Percentiles rank a stretch among this genome's conserved stretches.
These are phyloP conservation scores for Scutellaria barbata DNA, from an alignment of 257 asterid genomes.

Conservation along the genomic window DNA sequence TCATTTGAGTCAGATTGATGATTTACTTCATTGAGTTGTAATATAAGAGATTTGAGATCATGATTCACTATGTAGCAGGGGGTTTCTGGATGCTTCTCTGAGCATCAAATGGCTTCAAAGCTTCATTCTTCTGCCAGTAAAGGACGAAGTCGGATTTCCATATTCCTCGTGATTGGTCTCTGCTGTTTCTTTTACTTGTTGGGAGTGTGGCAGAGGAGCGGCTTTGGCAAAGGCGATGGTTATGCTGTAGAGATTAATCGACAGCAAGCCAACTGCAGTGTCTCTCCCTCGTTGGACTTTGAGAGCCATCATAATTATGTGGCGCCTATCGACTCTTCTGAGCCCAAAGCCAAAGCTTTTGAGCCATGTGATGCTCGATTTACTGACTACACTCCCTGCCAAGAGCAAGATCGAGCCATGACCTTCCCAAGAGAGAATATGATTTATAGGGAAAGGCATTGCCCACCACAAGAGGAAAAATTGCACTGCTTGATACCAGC, in stretches of 20 bases:
- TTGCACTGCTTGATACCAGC: conserved; percentile 83
- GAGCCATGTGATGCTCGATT: conserved; percentile 65
- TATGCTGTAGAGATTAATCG: conserved; percentile 61
- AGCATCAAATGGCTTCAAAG: conserved; percentile 70
- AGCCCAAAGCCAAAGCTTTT: conserved; percentile 56
- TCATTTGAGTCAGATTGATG: not conserved
- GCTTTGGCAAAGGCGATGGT: conserved; percentile 83
- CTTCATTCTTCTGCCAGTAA: conserved; percentile 53
- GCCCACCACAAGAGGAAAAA: conserved; percentile 79
- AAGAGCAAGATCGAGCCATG: conserved; percentile 95
- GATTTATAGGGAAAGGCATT: conserved; percentile 91
- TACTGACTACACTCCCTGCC: conserved; percentile 91
- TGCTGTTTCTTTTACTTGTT: conserved; percentile 77
- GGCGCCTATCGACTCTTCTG: conserved; percentile 59
- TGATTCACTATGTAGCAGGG: conserved; percentile 33
- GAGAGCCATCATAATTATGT: conserved; percentile 79
- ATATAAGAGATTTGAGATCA: conserved; percentile 1
- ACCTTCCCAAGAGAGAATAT: conserved; percentile 82
- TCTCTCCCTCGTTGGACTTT: conserved; percentile 62
- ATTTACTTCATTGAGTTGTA: conserved; percentile 23
- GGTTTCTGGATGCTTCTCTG: conserved; percentile 40
- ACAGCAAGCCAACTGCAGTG: conserved; percentile 62
- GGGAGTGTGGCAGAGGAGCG: conserved; percentile 91
- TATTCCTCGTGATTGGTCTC: conserved; percentile 65
- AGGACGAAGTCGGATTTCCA: conserved; percentile 67